Percentiles rank a stretch among this genome's conserved stretches.
These are phyloP conservation scores for Mucor indicus DNA, from an alignment of 371 early-diverging fungal species.

Conservation along the genomic window DNA sequence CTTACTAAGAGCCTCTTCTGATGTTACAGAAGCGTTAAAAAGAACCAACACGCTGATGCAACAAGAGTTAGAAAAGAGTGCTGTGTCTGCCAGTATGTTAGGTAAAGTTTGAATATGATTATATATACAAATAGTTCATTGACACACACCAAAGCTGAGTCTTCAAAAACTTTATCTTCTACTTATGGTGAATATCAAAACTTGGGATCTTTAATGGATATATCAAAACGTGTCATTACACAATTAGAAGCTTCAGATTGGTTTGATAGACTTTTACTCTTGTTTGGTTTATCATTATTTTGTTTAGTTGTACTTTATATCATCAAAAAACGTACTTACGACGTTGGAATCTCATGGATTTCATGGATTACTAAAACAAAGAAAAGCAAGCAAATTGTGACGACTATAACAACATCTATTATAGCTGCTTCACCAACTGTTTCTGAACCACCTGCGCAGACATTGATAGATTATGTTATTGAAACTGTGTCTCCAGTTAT, in stretches of 20 bases:
- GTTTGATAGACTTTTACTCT: constrained; percentile 65
- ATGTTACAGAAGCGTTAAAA: constrained; percentile 63
- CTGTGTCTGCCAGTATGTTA: constrained; percentile 59
- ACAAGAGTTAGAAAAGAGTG: constrained; percentile 71
- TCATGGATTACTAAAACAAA: constrained; percentile 39
- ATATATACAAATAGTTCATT: neutral
- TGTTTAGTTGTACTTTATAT: constrained; percentile 61
- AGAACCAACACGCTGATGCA: constrained; percentile 72
- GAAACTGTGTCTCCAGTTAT: no score
- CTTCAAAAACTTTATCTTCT: constrained; percentile 53
- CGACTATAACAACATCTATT: neutral
- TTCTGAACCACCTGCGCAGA: no score
- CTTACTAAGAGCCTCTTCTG: constrained; percentile 46
- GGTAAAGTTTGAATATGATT: constrained; percentile 39
- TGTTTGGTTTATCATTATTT: constrained; percentile 65
- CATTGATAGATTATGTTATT: no score
- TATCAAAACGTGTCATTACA: constrained; percentile 63
- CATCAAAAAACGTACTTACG: constrained; percentile 66
- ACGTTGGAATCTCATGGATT: constrained; percentile 57
- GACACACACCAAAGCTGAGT: constrained; percentile 48
- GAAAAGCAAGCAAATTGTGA: constrained; percentile 2
- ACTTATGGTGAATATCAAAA: constrained; percentile 64
- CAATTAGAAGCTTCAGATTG: constrained; percentile 71
- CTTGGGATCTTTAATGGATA: constrained; percentile 54
- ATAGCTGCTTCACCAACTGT: no score